These are phyloP conservation scores for Lipomyces chichibuensis DNA, from an alignment of 805 yeast genomes.

Conservation along the genomic window DNA sequence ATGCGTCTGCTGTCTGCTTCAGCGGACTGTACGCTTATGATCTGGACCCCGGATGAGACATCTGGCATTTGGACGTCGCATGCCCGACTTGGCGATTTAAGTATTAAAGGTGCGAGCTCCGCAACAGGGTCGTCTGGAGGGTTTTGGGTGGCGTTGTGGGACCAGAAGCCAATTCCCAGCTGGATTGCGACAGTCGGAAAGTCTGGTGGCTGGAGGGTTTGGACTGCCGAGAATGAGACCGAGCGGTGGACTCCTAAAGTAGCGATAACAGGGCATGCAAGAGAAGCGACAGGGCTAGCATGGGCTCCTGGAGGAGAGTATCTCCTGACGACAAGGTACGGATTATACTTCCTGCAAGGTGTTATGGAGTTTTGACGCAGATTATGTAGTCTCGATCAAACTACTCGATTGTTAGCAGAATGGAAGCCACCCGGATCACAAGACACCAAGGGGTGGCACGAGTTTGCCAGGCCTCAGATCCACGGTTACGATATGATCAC, in stretches of 20 bases:
- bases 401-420: conserved; percentile 79
- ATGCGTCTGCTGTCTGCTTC: conserved; percentile 76
- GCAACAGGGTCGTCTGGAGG: conserved; percentile 95
- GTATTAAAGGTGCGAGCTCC: conserved; percentile 95
- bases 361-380: conserved; percentile 54
- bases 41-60: conserved; percentile 85
- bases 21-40: conserved; percentile 89
- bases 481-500: conserved; percentile 98
- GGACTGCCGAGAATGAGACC: conserved; percentile 51
- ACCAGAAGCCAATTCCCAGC: conserved; percentile 45
- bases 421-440: conserved; percentile 51
- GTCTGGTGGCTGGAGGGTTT: conserved; percentile 89
- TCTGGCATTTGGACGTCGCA: conserved; percentile 91
- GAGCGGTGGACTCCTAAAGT: conserved; percentile 49
- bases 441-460: conserved; percentile 67
- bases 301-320: conserved; percentile 54
- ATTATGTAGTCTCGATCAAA: conserved; percentile 83
- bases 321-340: conserved; percentile 27
- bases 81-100: conserved; percentile 83
- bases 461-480: conserved; percentile 94
- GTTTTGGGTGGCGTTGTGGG: conserved; percentile 73
- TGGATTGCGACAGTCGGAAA: conserved; percentile 76
- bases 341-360: not conserved
- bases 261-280: conserved; percentile 76
- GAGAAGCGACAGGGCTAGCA: conserved; percentile 71